These are phyloP conservation scores for Aspergillus funiculosus DNA, from an alignment of 495 filamentous ascomycete genomes.

Conservation along the genomic window DNA sequence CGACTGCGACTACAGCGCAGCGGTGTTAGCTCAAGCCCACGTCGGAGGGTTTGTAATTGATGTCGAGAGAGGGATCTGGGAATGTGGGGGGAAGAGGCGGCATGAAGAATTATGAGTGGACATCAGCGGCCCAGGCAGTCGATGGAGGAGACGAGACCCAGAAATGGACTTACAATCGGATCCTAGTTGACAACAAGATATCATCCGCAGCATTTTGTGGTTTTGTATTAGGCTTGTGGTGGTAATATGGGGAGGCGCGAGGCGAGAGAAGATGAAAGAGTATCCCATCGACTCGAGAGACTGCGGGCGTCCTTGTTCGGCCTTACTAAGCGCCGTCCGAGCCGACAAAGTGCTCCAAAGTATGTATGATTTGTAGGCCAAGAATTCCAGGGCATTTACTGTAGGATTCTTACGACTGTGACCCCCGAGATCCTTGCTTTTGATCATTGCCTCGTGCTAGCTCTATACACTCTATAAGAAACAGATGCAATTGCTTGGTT, in stretches of 20 bases:
- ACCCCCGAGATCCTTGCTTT: no score
- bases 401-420: no score
- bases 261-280: conserved; percentile 6
- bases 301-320: conserved; percentile 8
- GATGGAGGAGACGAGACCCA: neutral
- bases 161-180: conserved; percentile 32
- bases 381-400: no score
- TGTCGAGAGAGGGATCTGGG: conserved; percentile 28
- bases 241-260: conserved; percentile 2
- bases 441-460: no score
- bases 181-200: conserved; percentile 23
- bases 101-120: conserved; percentile 11
- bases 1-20: conserved; percentile 30
- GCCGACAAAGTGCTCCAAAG: no score
- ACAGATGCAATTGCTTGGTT: neutral
- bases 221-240: conserved; percentile 6
- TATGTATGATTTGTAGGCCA: no score
- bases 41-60: conserved; percentile 32
- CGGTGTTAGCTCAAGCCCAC: conserved; percentile 30
- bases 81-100: conserved; percentile 35
- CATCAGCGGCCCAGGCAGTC: conserved; percentile 4
- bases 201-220: conserved; percentile 43
- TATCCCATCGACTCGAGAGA: conserved; percentile 21
- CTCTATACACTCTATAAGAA: conserved; percentile 1
- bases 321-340: conserved; percentile 24